Percentiles rank a stretch among this genome's conserved stretches.
These are phyloP conservation scores for Cyberlindnera galapagoensis DNA, from an alignment of 805 yeast genomes.

Conservation along the genomic window DNA sequence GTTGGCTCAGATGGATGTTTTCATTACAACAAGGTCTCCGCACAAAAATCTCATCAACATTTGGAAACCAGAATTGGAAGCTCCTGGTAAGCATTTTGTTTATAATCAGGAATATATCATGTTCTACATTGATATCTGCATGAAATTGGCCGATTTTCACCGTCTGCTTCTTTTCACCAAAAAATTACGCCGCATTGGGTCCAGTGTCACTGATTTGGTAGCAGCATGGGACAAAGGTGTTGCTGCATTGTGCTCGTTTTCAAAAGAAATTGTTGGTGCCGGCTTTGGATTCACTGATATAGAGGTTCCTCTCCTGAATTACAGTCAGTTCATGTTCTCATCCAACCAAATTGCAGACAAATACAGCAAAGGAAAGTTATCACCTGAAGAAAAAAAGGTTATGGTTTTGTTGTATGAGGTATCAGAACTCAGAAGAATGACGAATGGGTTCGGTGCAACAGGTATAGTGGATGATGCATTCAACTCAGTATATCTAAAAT, in stretches of 20 bases:
- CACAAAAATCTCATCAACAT: conserved; percentile 72
- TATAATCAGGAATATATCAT: conserved; percentile 65
- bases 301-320: conserved; percentile 38
- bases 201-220: conserved; percentile 64
- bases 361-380: conserved; percentile 26
- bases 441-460: conserved; percentile 78
- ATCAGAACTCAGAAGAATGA: conserved; percentile 59
- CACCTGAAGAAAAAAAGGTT: conserved; percentile 31
- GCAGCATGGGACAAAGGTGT: conserved; percentile 64
- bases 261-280: conserved; percentile 38
- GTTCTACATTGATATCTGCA: conserved; percentile 53
- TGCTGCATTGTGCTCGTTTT: conserved; percentile 42
- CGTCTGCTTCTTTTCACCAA: conserved; percentile 56
- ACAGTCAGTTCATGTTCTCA: conserved; percentile 35
- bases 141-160: conserved; percentile 47
- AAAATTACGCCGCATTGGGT: conserved; percentile 69
- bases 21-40: conserved; percentile 60
- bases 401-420: conserved; percentile 43
- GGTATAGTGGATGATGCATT: conserved; percentile 68
- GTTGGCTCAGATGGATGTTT: conserved; percentile 50
- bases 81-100: conserved; percentile 89
- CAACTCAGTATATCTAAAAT: conserved; percentile 49
- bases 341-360: conserved; percentile 27
- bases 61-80: conserved; percentile 90
- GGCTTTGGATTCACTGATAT: conserved; percentile 45